phyloP scores from a whole-genome alignment of 768 basidiomycete genomes.

The Omphalotus guepiniiformis region DNA sequence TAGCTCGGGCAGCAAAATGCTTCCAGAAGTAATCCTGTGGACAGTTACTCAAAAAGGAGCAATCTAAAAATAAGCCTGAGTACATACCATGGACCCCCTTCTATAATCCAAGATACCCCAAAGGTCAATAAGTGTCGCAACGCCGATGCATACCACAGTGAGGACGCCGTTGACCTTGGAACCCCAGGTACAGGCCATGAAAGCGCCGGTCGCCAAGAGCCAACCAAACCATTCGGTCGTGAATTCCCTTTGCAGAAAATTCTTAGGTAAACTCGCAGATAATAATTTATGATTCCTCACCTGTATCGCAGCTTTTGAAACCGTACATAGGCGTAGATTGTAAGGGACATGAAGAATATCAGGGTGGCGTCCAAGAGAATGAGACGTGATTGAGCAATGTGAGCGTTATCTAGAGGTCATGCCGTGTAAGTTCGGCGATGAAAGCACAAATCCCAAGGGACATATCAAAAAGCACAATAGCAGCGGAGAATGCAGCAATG shows the following conservation, averaged over 20 bases:
- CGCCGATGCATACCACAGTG: constrained; percentile 83
- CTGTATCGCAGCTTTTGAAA: constrained; percentile 93
- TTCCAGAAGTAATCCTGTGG: constrained; percentile 79
- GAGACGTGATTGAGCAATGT: constrained; percentile 92
- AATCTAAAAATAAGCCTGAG: not conserved
- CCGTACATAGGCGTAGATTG: constrained; percentile 88
- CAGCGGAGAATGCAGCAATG: constrained; percentile 86
- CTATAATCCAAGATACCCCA: constrained; percentile 91
- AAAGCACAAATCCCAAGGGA: constrained; percentile 11
- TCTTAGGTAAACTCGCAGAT: constrained; percentile 8
- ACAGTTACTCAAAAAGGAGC: constrained; percentile 1
- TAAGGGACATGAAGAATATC: constrained; percentile 93
- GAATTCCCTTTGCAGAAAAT: constrained; percentile 65
- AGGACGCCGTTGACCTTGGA: constrained; percentile 98
- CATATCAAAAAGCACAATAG: constrained; percentile 84
- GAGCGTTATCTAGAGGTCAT: constrained; percentile 75
- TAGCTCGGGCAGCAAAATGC: constrained; percentile 82
- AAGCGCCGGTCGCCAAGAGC: constrained; percentile 84
- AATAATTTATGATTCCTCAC: constrained; percentile 35
- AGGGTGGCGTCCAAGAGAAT: constrained; percentile 93
- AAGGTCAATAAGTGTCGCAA: constrained; percentile 88
- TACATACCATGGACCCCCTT: constrained; percentile 66
- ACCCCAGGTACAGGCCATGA: constrained; percentile 94
- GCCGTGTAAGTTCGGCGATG: not conserved
- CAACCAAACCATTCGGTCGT: constrained; percentile 92